Evolutionary conservation across 2,329 filamentous ascomycete species (phyloP).

Genomic region (Ophiostoma quercus): DNA sequence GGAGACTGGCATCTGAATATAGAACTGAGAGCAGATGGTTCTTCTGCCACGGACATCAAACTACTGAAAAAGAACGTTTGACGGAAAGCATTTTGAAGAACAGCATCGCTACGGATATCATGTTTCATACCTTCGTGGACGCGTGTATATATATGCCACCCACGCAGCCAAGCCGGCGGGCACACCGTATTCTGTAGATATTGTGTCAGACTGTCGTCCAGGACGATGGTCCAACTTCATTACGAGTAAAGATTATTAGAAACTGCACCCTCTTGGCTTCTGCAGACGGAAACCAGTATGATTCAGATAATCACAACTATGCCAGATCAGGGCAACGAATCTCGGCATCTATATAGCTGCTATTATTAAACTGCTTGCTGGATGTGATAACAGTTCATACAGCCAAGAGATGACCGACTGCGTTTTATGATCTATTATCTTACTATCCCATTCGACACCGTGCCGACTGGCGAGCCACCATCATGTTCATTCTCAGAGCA

Average conservation of each 20-base stretch:
- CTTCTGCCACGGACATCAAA: background rate
- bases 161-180: no score
- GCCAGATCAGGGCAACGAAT: background rate
- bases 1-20: background rate
- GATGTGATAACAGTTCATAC: background rate
- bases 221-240: background rate
- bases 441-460: background rate
- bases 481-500: background rate
- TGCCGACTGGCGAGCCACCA: background rate
- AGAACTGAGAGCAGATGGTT: background rate
- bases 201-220: background rate
- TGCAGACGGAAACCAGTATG: background rate
- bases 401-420: background rate
- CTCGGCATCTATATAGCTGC: background rate
- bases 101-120: background rate
- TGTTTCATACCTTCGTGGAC: background rate
- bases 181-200: background rate
- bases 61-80: no score
- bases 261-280: background rate
- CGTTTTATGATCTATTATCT: background rate
- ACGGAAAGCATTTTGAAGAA: no score
- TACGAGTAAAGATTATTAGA: background rate
- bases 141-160: background rate
- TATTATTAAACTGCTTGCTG: background rate
- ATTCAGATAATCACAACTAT: background rate